These are phyloP conservation scores for Aspergillus hancockii DNA, from an alignment of 495 filamentous ascomycete species.

Conservation along the genomic window DNA sequence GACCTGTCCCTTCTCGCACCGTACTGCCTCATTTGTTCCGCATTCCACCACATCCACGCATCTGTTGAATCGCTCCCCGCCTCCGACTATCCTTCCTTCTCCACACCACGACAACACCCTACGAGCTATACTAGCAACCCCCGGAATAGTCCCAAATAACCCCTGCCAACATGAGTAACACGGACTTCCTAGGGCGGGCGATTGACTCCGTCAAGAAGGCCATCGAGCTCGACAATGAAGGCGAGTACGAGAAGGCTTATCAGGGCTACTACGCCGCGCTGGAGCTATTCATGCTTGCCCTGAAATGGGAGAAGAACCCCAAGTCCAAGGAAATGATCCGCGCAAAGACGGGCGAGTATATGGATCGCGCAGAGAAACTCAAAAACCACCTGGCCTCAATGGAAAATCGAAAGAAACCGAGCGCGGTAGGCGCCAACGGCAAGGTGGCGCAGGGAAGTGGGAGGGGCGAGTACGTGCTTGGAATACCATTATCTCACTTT, in stretches of 20 bases:
- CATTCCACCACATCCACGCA: background rate
- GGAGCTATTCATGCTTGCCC: constrained; percentile 92
- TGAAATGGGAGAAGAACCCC: constrained; percentile 98
- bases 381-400: constrained; percentile 81
- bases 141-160: background rate
- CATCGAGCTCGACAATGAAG: constrained; percentile 93
- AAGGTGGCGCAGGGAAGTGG: constrained; percentile 69
- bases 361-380: constrained; percentile 97
- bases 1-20: background rate
- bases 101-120: background rate
- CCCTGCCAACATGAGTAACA: constrained; percentile 77
- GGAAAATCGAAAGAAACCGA: constrained; percentile 75
- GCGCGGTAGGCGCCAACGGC: constrained; percentile 78
- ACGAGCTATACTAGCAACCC: background rate
- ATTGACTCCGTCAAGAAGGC: constrained; percentile 96
- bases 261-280: constrained; percentile 91
- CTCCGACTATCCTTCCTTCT: background rate
- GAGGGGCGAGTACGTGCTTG: constrained; percentile 59
- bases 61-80: constrained; percentile 3
- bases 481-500: background rate
- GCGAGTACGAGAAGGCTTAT: constrained; percentile 95
- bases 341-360: constrained; percentile 89
- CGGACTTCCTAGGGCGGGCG: constrained; percentile 92
- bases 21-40: background rate
- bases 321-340: constrained; percentile 97